These are phyloP conservation scores for Lagerstroemia speciosa DNA, from an alignment of 345 rosid species.

Conservation along the genomic window DNA sequence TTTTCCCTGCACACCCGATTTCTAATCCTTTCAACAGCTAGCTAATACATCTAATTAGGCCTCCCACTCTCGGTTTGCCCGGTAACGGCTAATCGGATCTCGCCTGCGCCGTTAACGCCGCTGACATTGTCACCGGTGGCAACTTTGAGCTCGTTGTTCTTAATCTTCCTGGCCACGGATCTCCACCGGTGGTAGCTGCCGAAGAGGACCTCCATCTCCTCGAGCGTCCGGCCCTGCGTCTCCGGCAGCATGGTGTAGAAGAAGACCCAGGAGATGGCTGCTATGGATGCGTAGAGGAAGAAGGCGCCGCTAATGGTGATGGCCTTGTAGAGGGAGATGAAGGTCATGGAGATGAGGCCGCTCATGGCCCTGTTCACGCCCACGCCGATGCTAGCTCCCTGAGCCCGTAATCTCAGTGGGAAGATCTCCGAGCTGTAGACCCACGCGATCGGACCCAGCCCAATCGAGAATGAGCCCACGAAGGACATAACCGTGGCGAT, in stretches of 20 bases:
- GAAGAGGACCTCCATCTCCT: slow-evolving; percentile 63
- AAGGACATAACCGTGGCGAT: slow-evolving; percentile 9
- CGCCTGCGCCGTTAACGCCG: not conserved
- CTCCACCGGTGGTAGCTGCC: slow-evolving; percentile 44
- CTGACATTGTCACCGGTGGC: not conserved
- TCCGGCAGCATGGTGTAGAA: slow-evolving; percentile 52
- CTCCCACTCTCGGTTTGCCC: not conserved
- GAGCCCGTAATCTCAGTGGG: slow-evolving; percentile 13
- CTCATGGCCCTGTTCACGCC: slow-evolving; percentile 14
- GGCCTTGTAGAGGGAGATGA: slow-evolving; percentile 16
- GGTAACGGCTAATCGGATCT: slow-evolving; percentile 1
- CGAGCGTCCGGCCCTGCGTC: slow-evolving; percentile 66
- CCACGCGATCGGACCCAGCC: slow-evolving; percentile 22
- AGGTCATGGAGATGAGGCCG: slow-evolving; percentile 17
- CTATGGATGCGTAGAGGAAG: slow-evolving; percentile 27
- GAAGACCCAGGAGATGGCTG: slow-evolving; percentile 44
- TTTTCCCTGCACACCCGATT: too few species aligned
- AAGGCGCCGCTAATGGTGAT: slow-evolving; percentile 20
- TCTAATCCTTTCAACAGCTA: too few species aligned
- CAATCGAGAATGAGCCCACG: slow-evolving; percentile 17
- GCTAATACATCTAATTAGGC: not conserved
- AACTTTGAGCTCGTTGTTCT: not conserved
- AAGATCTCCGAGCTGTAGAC: slow-evolving; percentile 26
- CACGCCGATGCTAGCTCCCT: slow-evolving; percentile 14
- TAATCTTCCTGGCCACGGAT: slow-evolving; percentile 21